Evolutionary conservation across 371 early-diverging fungal genomes (phyloP).

Genomic region (Mortierella sp.): DNA sequence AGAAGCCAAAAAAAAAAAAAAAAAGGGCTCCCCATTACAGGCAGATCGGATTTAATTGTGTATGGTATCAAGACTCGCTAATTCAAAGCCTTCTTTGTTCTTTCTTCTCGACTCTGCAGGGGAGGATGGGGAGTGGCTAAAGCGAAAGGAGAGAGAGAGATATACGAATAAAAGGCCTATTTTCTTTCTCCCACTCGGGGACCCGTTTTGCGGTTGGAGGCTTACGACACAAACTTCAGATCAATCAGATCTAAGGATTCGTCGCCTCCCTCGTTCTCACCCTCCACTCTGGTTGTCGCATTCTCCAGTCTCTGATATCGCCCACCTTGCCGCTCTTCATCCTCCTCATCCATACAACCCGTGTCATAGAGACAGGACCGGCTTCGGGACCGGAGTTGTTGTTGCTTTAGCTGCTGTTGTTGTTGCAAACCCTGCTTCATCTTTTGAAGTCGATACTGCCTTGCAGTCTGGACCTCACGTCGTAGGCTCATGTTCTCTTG

Average conservation of each 20-base stretch:
- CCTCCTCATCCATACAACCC: too few species aligned
- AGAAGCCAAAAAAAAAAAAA: not conserved
- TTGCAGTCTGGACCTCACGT: conserved; percentile 8
- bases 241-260: conserved; percentile 42
- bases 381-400: not conserved
- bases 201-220: not conserved
- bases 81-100: too few species aligned
- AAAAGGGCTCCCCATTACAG: too few species aligned
- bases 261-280: conserved; percentile 53
- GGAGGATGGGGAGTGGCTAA: not conserved
- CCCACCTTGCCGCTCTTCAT: too few species aligned
- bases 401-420: too few species aligned
- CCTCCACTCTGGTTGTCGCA: not conserved
- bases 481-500: conserved; percentile 22
- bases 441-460: conserved; percentile 8
- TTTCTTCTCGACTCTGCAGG: not conserved
- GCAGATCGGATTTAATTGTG: too few species aligned
- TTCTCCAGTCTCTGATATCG: too few species aligned
- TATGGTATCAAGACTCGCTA: not conserved
- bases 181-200: not conserved
- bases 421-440: too few species aligned
- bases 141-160: conserved; percentile 3
- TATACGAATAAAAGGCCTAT: not conserved
- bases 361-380: conserved; percentile 5
- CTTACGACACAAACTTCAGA: conserved; percentile 33